Base-by-base conservation (phyloP, 2,329 filamentous ascomycete species). In the Epichloe gansuensis region DNA sequence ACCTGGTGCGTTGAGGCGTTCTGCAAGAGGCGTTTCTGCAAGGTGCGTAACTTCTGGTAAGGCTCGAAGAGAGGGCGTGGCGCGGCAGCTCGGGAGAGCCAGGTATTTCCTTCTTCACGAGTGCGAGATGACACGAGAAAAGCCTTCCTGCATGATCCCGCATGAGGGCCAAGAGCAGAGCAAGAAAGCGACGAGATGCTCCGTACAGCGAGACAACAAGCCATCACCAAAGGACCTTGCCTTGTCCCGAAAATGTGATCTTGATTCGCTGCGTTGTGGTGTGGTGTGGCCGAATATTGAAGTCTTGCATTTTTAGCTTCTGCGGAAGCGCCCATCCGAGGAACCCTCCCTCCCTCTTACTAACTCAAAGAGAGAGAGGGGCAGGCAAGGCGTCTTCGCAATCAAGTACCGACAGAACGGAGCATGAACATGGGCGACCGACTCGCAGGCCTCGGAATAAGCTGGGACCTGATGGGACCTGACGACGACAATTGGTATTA, bases 351-450 rank as follows among this genome's bases (percentile, higher is more conserved):
- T 21, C 17, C 17, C 17, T 21, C 17, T 21, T 21, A 21, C 17
- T 21, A 21, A 21, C 17, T 21, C 2, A 2, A 13, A 41, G 23
- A 48, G 13, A 11, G 35, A 35, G 15, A n/a, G 31, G 47, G 31
- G 47, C 17, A 21, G 17, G 17, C 17, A 21, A 21, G n/a, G 15
- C 46, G 7, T 11, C 25, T 28, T 13, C 37, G 23, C 28, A 17
- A 44, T 35, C 41, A 44, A 42, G 42, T 51, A 45, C 49, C 49
- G 49, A 51, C 49, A 46, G 42, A 21, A 45, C 49, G 49, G 42
- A 39, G 23, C 48, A 21, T 21, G 17, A 21, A 21, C 17, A 21
- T 21, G 17, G 17, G 17, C 17, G 17, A 21, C 17, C 17, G 17
- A 21, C 17, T 21, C 17, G 17, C 17, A 21, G 17, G 17, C 17